phyloP scores from a whole-genome alignment of 176 grass and related monocot genomes.

The Lolium perenne region DNA sequence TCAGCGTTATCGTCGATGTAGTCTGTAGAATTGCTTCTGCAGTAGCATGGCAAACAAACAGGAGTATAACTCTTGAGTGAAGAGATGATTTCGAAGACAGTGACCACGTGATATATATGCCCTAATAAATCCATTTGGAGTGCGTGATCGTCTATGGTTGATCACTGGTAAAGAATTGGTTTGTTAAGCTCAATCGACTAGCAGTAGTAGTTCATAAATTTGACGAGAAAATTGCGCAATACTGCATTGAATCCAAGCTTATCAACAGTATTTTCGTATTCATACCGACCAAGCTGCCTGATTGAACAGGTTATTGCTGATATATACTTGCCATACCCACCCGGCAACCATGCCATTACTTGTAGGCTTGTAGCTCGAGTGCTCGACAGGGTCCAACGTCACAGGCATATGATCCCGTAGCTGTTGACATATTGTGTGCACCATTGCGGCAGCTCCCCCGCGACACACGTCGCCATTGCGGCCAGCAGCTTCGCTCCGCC shows the following conservation, averaged over 20 bases:
- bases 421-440: no score
- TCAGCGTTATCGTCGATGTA: neutral
- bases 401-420: no score
- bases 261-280: neutral
- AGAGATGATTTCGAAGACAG: neutral
- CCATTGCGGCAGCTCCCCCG: no score
- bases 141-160: neutral
- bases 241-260: neutral
- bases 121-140: neutral
- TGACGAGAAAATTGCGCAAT: neutral
- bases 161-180: neutral
- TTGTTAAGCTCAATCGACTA: neutral
- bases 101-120: neutral
- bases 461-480: conserved; percentile 37
- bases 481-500: neutral
- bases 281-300: conserved; percentile 33
- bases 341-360: conserved; percentile 25
- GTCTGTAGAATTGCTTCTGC: neutral
- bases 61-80: conserved; percentile 1
- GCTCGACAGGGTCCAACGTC: neutral
- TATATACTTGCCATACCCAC: conserved; percentile 37
- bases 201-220: neutral
- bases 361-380: no score
- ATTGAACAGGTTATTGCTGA: conserved; percentile 45
- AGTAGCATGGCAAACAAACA: neutral